Percentiles rank a stretch among this genome's conserved stretches.
These are phyloP conservation scores for Beauveria asiatica DNA, from an alignment of 2,329 filamentous ascomycete species.

Conservation along the genomic window DNA sequence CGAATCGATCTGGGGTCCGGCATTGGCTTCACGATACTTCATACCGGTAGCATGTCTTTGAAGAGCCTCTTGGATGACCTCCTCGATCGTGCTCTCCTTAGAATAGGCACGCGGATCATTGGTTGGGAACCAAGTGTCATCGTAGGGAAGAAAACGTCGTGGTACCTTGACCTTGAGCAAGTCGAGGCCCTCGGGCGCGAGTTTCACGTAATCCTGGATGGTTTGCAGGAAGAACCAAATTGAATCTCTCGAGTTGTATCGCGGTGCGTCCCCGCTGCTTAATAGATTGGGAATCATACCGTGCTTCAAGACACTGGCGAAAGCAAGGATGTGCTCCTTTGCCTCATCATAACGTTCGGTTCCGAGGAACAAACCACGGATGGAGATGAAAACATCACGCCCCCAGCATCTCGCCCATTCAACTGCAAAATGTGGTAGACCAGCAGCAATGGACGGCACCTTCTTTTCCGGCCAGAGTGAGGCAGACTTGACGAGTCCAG, in stretches of 20 bases:
- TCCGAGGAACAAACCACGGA: slow-evolving; percentile 83
- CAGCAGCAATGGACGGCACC: slow-evolving; percentile 83
- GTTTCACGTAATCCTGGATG: slow-evolving; percentile 83
- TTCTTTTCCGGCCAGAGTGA: slow-evolving; percentile 80
- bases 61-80: slow-evolving; percentile 86
- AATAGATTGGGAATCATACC: slow-evolving; percentile 97
- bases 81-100: slow-evolving; percentile 69
- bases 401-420: slow-evolving; percentile 98
- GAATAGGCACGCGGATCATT: slow-evolving; percentile 83
- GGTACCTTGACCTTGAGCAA: slow-evolving; percentile 70
- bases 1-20: slow-evolving; percentile 75
- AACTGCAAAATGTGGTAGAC: slow-evolving; percentile 85
- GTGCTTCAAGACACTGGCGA: slow-evolving; percentile 93
- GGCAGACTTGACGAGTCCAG: slow-evolving; percentile 79
- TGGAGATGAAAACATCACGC: slow-evolving; percentile 91
- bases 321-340: slow-evolving; percentile 87
- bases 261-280: slow-evolving; percentile 72
- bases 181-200: slow-evolving; percentile 66
- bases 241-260: slow-evolving; percentile 94
- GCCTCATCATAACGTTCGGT: slow-evolving; percentile 85
- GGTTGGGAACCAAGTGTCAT: slow-evolving; percentile 86
- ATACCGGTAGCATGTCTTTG: slow-evolving; percentile 87
- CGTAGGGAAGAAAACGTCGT: slow-evolving; percentile 85
- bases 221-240: slow-evolving; percentile 97
- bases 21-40: slow-evolving; percentile 90